Conservation (phyloP, 352 stramenopile genomes). For the Phytophthora sojae region DNA sequence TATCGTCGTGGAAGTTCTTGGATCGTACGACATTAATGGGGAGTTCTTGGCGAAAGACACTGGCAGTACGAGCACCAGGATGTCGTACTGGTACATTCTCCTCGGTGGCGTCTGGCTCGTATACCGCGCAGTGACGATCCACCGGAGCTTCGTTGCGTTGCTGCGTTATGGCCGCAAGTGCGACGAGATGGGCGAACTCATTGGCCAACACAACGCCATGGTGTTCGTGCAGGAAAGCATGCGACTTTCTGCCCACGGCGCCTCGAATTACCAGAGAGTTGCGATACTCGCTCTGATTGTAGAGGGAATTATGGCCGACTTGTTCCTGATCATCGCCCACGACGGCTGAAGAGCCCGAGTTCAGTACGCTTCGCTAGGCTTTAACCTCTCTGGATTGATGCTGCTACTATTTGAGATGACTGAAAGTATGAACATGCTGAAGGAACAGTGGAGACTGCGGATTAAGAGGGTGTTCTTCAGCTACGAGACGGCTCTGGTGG, state of each 20-base stretch:
- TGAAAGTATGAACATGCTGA: constrained; percentile 2
- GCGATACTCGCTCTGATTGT: constrained; percentile 18
- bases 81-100: constrained; percentile 16
- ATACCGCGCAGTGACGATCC: constrained; percentile 1
- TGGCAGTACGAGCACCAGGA: constrained; percentile 1
- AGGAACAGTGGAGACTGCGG: not conserved
- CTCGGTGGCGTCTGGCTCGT: constrained; percentile 1
- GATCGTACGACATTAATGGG: constrained; percentile 23
- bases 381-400: constrained; percentile 23
- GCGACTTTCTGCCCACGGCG: constrained; percentile 17
- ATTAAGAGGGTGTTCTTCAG: constrained; percentile 19
- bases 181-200: not conserved
- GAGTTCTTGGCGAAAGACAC: constrained; percentile 9
- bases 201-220: not conserved
- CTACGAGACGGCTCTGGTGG: constrained; percentile 16
- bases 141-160: constrained; percentile 5
- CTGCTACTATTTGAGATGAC: constrained; percentile 29
- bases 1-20: constrained; percentile 8
- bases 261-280: constrained; percentile 11
- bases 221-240: constrained; percentile 13
- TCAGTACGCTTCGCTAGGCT: constrained; percentile 27
- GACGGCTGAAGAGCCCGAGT: constrained; percentile 4
- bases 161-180: not conserved
- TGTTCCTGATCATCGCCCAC: constrained; percentile 22
- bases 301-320: constrained; percentile 19